Conservation (phyloP, 2,329 filamentous ascomycete genomes). For the Colletotrichum australisinense region DNA sequence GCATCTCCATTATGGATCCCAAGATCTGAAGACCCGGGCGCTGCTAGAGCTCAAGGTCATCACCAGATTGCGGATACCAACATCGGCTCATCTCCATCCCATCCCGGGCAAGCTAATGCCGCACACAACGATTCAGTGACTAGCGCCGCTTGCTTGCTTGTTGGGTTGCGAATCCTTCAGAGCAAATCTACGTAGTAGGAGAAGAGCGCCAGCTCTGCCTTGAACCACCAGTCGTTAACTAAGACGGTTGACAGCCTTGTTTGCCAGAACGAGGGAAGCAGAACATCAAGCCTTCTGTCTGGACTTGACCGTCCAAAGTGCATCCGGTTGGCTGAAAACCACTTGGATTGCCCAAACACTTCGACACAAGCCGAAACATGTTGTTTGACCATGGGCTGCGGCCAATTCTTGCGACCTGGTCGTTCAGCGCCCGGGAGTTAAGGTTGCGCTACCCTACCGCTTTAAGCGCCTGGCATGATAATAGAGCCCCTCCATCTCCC, state of each 20-base stretch:
- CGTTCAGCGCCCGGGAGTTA: conserved; percentile 3
- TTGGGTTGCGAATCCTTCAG: neutral
- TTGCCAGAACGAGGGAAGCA: neutral
- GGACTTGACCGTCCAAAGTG: neutral
- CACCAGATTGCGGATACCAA: neutral
- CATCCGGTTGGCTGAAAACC: conserved; percentile 9
- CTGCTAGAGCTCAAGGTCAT: neutral
- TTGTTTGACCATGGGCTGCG: conserved; percentile 25
- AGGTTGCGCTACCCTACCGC: conserved; percentile 20
- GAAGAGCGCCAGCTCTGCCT: neutral
- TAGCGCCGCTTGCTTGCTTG: neutral
- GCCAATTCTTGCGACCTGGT: conserved; percentile 16
- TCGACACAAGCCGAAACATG: conserved; percentile 9
- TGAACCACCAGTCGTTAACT: neutral
- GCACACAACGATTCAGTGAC: neutral
- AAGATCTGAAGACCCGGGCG: neutral
- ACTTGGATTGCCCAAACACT: conserved; percentile 6
- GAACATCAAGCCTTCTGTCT: neutral
- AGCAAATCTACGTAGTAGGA: neutral
- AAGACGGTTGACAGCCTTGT: neutral
- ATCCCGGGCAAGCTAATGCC: neutral
- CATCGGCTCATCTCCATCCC: conserved; percentile 23
- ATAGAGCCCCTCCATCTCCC: neutral
- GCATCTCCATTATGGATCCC: conserved; percentile 13
- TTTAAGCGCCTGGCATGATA: conserved; percentile 7